A percentile compares a stretch with the other conserved stretches of the same genome.
Evolutionary conservation across 2,329 filamentous ascomycete genomes (phyloP).

Genomic region (Aureobasidium namibiae): DNA sequence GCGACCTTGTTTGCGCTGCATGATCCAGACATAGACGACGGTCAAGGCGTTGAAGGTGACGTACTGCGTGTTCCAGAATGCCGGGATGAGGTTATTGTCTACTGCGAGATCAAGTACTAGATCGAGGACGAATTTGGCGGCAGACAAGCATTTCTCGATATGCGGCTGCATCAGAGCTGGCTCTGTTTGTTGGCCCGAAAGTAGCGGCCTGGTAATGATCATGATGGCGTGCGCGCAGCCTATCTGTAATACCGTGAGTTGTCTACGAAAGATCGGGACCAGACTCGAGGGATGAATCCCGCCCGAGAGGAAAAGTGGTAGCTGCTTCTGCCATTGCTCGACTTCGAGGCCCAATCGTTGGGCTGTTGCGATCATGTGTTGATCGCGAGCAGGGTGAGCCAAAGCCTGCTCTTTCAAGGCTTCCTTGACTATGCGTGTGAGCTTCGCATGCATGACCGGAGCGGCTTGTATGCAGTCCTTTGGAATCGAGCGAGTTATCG

Average conservation of each 20-base stretch:
- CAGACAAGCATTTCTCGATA: background rate
- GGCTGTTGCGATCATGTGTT: slow-evolving; percentile 31
- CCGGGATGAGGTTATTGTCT: slow-evolving; percentile 4
- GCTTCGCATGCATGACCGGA: slow-evolving; percentile 38
- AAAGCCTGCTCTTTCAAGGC: slow-evolving; percentile 28
- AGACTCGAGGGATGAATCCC: slow-evolving; percentile 35
- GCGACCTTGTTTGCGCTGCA: slow-evolving; percentile 1
- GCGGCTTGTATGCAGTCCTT: slow-evolving; percentile 35
- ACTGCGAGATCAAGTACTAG: background rate
- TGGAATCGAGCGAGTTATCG: slow-evolving; percentile 18
- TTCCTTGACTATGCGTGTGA: slow-evolving; percentile 25
- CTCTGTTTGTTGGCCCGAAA: slow-evolving; percentile 8
- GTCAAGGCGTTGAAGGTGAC: background rate
- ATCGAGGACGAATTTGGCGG: slow-evolving; percentile 7
- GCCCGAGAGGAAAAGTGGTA: slow-evolving; percentile 33
- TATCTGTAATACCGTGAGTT: slow-evolving; percentile 25
- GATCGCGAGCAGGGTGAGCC: slow-evolving; percentile 26
- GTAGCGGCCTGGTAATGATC: slow-evolving; percentile 27
- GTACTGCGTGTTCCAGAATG: slow-evolving; percentile 1
- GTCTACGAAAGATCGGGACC: slow-evolving; percentile 38
- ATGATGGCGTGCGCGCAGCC: slow-evolving; percentile 29
- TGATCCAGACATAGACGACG: slow-evolving; percentile 6
- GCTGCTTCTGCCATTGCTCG: slow-evolving; percentile 21
- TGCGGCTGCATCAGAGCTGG: background rate
- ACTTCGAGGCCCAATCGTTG: slow-evolving; percentile 32